Base-by-base conservation (phyloP, 208 protist genomes). In the Leptomonas pyrrhocoris region DNA sequence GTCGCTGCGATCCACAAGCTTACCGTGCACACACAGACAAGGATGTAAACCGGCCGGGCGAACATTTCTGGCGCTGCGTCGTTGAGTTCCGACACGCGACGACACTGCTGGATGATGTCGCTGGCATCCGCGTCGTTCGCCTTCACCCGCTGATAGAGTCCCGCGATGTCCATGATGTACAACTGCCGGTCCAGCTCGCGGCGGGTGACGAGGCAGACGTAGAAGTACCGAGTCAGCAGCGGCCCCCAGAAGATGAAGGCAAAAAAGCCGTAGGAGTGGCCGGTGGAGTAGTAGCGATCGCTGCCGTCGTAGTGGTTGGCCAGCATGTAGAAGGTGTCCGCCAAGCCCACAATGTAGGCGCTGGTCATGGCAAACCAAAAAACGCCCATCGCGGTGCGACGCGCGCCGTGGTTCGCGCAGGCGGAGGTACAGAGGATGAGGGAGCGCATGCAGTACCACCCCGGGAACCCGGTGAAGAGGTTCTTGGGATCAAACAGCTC, bases 401-500 rank as follows among this genome's bases (percentile, higher is more conserved):
- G 74, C 16, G 87, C 80, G 49, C 66, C 38, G 74, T 95, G 90
- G 62, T 92, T 95, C 23, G 84, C 79, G 65, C 83, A 84, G n/a
- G 78, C 71, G 18, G 85, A 84, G n/a, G 81, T 78, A 63, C 88
- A 92, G 19, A 95, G 71, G 1, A 92, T 79, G 34, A 95, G 58
- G 1, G 85, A 92, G n/a, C 90, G 81, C 16, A 84, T 55, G n/a
- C 82, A 68, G 67, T 86, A 93, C 87, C 90, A 95, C 7, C 90
- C 90, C 2, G 73, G 57, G 58, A 95, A 92, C 36, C 90, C 90
- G 34, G 63, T 73, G 48, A 91, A 90, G 7, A 93, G 51, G 50
- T 90, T 80, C 21, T 46, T 57, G 19, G 67, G 42, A 64, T 90
- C 70, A 21, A 95, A 71, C 19, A 53, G 53, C n/a, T 82, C 77